A percentile compares a stretch with the other conserved stretches of the same genome.
Evolutionary conservation across 495 filamentous ascomycete species (phyloP).

Genomic region (Neurospora pannonica): DNA sequence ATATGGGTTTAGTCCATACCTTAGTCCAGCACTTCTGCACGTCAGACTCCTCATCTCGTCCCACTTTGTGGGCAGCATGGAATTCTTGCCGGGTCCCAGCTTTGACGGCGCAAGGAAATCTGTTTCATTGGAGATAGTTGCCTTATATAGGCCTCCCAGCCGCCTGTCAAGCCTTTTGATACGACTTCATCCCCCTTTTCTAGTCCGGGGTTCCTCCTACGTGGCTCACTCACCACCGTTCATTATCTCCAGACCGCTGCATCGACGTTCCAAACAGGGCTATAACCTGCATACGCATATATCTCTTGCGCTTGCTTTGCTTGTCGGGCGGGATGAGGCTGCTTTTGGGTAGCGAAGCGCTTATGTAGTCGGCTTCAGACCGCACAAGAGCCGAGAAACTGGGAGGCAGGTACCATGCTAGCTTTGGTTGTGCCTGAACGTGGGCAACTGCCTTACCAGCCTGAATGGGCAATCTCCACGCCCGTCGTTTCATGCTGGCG

Average conservation of each 20-base stretch:
- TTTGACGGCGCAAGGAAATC: background rate
- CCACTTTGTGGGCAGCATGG: background rate
- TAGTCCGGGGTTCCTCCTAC: background rate
- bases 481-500: background rate
- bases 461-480: background rate
- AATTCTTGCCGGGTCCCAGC: background rate
- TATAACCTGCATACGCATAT: background rate
- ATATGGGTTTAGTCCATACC: background rate
- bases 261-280: background rate
- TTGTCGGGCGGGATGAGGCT: background rate
- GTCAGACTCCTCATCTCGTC: background rate
- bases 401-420: background rate
- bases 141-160: background rate
- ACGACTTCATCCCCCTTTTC: background rate
- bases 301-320: background rate
- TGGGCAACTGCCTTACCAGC: background rate
- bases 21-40: background rate
- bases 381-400: background rate
- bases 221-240: background rate
- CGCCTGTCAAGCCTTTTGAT: background rate
- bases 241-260: background rate
- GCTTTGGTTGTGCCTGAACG: background rate
- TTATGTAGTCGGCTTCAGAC: background rate
- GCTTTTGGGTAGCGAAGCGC: background rate
- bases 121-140: background rate